Base-by-base conservation (phyloP, 306 rosid genomes). In the Sphenostylis stenocarpa region DNA sequence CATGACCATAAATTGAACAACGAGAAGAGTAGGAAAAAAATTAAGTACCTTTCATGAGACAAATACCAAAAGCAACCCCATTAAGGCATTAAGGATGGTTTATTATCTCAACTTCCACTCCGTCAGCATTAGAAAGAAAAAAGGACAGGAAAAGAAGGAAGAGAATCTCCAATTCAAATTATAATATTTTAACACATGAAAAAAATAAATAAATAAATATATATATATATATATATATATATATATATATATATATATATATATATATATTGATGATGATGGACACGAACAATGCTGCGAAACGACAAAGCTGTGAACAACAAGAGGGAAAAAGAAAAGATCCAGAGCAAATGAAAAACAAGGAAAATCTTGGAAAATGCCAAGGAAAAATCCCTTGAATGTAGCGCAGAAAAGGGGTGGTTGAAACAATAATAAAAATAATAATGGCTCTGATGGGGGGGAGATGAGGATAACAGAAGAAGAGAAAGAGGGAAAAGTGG, bases 131-230 rank as follows among this genome's bases (percentile, higher is more conserved):
- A 58, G 71, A 49, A 64, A 26, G 52, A 66, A 47, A 34, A 38
- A 77, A 38, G 49, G 67, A 76, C 60, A 1, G 6, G 70, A 71
- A 75, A 81, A 65, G 80, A 83, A 70, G 57, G 57, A 34, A 69
- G 78, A 83, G 90, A 83, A 90, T 82, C 90, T 83, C 52, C 8
- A 43, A 64, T 73, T 77, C 64, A 76, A 83, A 90, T 74, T 55
- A 47, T 11, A 62, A 47, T 26, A 39, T 53, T 56, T 2, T 13
- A 41, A 41, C 47, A 41, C 15, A 26, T 1, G 19, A 11, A 15
- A 58, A 15, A 14, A 5, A 55, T 1, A 64, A 2, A n/a, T n/a
- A n/a, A n/a, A n/a, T n/a, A n/a, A n/a, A n/a, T n/a, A n/a, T n/a
- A n/a, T n/a, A n/a, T n/a, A n/a, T n/a, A n/a, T n/a, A n/a, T n/a